Base-by-base conservation (phyloP, 805 yeast genomes). In the Blastobotrys americana region DNA sequence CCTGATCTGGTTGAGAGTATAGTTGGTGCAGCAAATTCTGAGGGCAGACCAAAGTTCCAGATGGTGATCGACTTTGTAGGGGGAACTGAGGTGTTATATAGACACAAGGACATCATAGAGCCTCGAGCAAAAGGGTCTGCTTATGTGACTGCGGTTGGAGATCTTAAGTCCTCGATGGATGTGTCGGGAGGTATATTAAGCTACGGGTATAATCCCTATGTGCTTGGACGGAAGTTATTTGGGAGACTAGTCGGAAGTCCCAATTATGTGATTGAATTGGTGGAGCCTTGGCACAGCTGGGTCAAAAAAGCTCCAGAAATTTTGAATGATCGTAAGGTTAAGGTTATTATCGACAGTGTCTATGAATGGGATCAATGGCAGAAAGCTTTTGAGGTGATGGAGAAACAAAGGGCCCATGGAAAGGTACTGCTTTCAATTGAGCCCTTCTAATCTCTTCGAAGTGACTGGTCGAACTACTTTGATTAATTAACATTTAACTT, bases 21-120 rank as follows among this genome's bases (percentile, higher is more conserved):
- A 8, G 58, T 65, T 28, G 63, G 65, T 1, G 61, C 67, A 33
- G 70, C 70, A 5, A 33, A 43, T 10, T 35, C 28, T 52, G 37
- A 40, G 19, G 34, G 34, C 43, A 37, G 36, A 39, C 39, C 38
- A 19, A 66, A 72, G 49, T 84, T 78, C 54, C 86, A 82, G 55
- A 57, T 74, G 8, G 75, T 84, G 37, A 57, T 78, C 22, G 95
- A 85, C 63, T 71, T 81, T 43, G 77, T 75, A 42, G 89, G 95
- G 33, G 76, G 74, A 44, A 58, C 58, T 20, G 75, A 72, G 16
- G 70, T 80, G 17, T 68, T 77, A 43, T 58, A 66, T 2, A 59
- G 69, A 9, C 66, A 75, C 43, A 55, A 63, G 3, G 52, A 65
- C 34, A 65, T 69, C 17, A 62, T 83, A 49, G 73, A 75, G 52